phyloP scores from a whole-genome alignment of 1,284 basidiomycete genomes.

The Ceratobasidium sp. region DNA sequence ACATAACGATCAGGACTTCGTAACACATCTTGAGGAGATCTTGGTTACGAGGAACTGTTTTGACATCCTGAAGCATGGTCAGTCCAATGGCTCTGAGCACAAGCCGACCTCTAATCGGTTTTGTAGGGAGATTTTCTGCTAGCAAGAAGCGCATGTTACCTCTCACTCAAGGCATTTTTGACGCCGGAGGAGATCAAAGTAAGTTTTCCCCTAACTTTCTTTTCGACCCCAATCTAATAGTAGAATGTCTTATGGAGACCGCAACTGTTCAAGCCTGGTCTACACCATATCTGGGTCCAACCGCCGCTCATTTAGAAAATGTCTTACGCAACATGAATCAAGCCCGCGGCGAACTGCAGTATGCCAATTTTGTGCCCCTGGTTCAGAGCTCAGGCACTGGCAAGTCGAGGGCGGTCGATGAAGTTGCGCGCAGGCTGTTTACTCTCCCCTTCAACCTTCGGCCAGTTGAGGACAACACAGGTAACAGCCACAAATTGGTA shows the following conservation, averaged over 20 bases:
- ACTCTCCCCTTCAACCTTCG: background rate
- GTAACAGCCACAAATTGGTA: too few species aligned
- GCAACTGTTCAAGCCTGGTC: background rate
- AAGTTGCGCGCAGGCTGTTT: background rate
- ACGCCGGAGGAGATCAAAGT: background rate
- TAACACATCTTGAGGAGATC: too few species aligned
- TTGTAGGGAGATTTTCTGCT: background rate
- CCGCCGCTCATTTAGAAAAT: background rate
- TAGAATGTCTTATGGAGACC: too few species aligned
- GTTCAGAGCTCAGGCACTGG: slow-evolving; percentile 21
- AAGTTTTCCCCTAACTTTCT: background rate
- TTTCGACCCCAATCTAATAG: background rate
- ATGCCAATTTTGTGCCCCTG: slow-evolving; percentile 5
- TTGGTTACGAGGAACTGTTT: background rate
- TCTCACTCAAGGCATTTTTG: background rate
- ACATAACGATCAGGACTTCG: too few species aligned
- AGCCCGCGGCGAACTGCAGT: background rate
- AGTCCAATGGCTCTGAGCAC: background rate
- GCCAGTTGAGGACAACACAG: background rate
- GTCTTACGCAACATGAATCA: background rate
- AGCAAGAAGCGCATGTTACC: background rate
- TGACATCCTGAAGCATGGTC: background rate
- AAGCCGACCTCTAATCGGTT: background rate
- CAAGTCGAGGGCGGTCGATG: background rate
- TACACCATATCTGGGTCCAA: background rate